Percentiles rank a stretch among this genome's conserved stretches.
These are phyloP conservation scores for Phaeosphaeriaceae sp. DNA, from an alignment of 2,329 filamentous ascomycete genomes.

Conservation along the genomic window DNA sequence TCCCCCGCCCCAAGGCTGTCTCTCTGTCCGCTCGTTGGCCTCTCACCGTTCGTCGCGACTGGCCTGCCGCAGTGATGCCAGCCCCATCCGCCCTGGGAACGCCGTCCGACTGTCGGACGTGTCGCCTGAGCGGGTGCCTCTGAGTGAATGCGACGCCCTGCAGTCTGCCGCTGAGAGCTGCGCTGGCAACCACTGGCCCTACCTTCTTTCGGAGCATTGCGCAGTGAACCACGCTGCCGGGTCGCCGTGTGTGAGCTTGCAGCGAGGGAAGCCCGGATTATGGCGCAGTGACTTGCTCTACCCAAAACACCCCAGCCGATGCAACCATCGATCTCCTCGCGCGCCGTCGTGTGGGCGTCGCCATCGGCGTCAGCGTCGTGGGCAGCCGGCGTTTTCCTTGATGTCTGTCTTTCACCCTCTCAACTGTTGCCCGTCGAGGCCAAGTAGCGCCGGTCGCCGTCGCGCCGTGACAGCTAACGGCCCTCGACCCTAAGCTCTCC, in stretches of 20 bases:
- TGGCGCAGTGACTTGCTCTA: constrained; percentile 34
- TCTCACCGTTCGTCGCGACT: background rate
- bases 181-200: constrained; percentile 23
- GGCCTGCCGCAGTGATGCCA: background rate
- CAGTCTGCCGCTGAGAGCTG: constrained; percentile 5
- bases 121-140: constrained; percentile 13
- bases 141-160: constrained; percentile 21
- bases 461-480: constrained; percentile 47
- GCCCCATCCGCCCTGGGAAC: background rate
- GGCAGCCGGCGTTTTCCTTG: background rate
- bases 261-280: constrained; percentile 37
- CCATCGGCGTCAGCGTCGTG: constrained; percentile 11
- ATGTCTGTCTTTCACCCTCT: constrained; percentile 12
- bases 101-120: constrained; percentile 1
- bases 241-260: constrained; percentile 32
- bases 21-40: constrained; percentile 16
- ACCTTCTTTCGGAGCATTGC: constrained; percentile 46
- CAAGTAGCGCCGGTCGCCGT: constrained; percentile 22
- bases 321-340: constrained; percentile 27
- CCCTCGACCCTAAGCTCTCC: constrained; percentile 20
- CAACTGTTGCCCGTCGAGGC: constrained; percentile 16
- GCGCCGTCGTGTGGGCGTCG: constrained; percentile 23
- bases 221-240: constrained; percentile 42
- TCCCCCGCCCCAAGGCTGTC: background rate
- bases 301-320: constrained; percentile 30